A percentile compares a stretch with the other conserved stretches of the same genome.
Conservation (phyloP, 768 basidiomycete species). For the Psilocybe subaeruginosa region DNA sequence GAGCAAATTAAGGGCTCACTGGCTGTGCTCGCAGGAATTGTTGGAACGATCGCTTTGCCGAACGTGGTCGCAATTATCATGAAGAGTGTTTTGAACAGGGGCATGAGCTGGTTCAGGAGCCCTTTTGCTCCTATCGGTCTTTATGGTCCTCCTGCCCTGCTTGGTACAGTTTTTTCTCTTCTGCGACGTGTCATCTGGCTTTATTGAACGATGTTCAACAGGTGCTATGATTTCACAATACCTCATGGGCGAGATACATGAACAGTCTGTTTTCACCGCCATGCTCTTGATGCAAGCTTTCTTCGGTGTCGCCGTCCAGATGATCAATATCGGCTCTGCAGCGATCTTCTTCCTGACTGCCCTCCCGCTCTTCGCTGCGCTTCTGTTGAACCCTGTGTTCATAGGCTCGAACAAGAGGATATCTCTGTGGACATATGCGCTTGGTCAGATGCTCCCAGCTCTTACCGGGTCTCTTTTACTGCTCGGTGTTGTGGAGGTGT, state of each 20-base stretch:
- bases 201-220: conserved; percentile 24
- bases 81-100: conserved; percentile 58
- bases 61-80: conserved; percentile 78
- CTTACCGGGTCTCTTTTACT: conserved; percentile 60
- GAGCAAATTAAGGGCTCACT: conserved; percentile 46
- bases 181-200: not conserved
- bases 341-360: conserved; percentile 72
- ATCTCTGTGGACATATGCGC: conserved; percentile 63
- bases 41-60: conserved; percentile 63
- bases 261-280: conserved; percentile 64
- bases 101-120: conserved; percentile 85
- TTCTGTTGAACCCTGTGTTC: conserved; percentile 53
- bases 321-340: conserved; percentile 73
- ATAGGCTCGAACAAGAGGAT: conserved; percentile 35
- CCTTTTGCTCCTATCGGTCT: conserved; percentile 68
- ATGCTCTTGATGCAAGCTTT: conserved; percentile 62
- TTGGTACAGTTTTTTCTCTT: conserved; percentile 51
- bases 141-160: conserved; percentile 74
- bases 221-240: conserved; percentile 69
- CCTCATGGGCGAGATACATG: conserved; percentile 52
- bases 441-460: conserved; percentile 61
- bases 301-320: conserved; percentile 62
- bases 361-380: conserved; percentile 55
- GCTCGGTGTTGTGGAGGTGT: conserved; percentile 75
- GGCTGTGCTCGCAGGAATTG: conserved; percentile 52